A percentile compares a stretch with the other conserved stretches of the same genome.
phyloP scores from a whole-genome alignment of 768 basidiomycete genomes.

The Tricholoma terreum region DNA sequence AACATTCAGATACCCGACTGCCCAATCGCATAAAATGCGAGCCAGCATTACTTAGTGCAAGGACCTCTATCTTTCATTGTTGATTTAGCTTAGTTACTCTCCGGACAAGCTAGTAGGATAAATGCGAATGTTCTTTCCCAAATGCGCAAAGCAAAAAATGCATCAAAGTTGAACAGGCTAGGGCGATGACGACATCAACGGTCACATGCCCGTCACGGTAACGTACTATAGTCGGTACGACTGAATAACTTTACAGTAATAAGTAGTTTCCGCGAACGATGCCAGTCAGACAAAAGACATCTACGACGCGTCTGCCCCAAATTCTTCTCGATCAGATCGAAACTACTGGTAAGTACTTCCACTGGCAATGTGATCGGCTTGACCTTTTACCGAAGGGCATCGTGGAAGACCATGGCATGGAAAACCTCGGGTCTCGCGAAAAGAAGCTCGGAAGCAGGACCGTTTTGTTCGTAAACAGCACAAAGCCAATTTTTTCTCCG shows the following conservation, averaged over 20 bases:
- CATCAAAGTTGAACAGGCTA: too few relatives aligned
- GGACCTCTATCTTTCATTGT: neutral
- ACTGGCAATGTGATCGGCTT: neutral
- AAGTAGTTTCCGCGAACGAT: neutral
- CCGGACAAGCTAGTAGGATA: neutral
- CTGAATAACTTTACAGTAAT: too few relatives aligned
- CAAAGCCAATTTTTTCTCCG: conserved; percentile 58
- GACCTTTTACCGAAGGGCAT: conserved; percentile 17
- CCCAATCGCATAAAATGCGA: conserved; percentile 29
- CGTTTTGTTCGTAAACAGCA: conserved; percentile 58
- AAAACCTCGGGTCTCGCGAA: conserved; percentile 40
- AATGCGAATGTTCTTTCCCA: too few relatives aligned
- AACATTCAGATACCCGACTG: conserved; percentile 66
- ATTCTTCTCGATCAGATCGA: conserved; percentile 29
- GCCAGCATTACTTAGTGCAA: neutral
- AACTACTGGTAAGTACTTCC: conserved; percentile 12
- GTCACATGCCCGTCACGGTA: too few relatives aligned
- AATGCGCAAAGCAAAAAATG: too few relatives aligned
- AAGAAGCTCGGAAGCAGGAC: conserved; percentile 62
- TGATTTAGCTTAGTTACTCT: neutral
- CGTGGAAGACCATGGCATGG: conserved; percentile 15
- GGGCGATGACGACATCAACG: too few relatives aligned
- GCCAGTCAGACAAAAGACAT: conserved; percentile 31
- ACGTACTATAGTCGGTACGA: too few relatives aligned
- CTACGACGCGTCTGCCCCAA: conserved; percentile 38